Evolutionary conservation across 1,139 yeast genomes (phyloP), one percentile per base, ranked within the genome.

Genomic region (Nakaseomyces delphensis): DNA sequence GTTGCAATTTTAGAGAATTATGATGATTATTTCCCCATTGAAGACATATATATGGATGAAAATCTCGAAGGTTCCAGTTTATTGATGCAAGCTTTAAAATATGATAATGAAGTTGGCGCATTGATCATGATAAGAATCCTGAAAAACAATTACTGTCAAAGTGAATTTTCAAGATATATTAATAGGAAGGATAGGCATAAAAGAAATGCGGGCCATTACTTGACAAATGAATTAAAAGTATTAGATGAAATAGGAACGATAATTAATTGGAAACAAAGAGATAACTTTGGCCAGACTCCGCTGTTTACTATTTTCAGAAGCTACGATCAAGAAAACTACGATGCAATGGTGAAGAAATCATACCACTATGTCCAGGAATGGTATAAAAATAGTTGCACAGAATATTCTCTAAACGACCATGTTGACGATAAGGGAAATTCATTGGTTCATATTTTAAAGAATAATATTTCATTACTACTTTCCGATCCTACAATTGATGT

Each of bases 391-490:
- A 57, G 60, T 27, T 45, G 52, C 2, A 51, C 53, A 2, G 47
- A 49, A 1, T 65, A 78, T 41, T 66, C 72, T 46, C 73, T 72
- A 47, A 52, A 55, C 39, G 77, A 75, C 19, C 97, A 91, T 57
- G 65, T 76, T 15, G 97, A 89, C 57, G 66, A 65, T 20, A 71
- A 75, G 45, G 93, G 93, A 0, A 86, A 87, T 54, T 77, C 91
- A 0, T 57, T 89, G 7, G 65, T 91, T 30, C 97, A 91, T 62
- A 73, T 84, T 3, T 66, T 85, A 39, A 70, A 67, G 47, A 65
- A 66, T n/a, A 56, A 68, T 7, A 59, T 77, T 24, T 65, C 67
- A 21, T 67, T 71, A 5, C 53, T 83, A 11, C 57, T 74, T 3
- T 50, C 65, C 10, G 58, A 60, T 14, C 54, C 64, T 21, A 63